Percentiles rank a stretch among this genome's conserved stretches.
These are phyloP conservation scores for Coemansia sp. DNA, from an alignment of 192 early-diverging fungal species.

Conservation along the genomic window DNA sequence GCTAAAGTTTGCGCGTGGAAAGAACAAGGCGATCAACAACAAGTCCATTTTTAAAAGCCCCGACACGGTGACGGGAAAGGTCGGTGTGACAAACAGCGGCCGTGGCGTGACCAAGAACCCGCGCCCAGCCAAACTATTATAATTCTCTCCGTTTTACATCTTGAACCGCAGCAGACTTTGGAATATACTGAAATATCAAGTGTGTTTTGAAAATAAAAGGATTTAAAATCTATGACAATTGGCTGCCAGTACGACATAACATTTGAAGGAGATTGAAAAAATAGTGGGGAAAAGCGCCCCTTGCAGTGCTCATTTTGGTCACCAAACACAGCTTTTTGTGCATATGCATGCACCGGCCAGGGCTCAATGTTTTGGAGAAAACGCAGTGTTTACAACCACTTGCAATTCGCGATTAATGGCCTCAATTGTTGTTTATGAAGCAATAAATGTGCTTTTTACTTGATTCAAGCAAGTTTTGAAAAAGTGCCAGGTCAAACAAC, in stretches of 20 bases:
- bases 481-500: too few relatives aligned
- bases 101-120: slow-evolving; percentile 45
- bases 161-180: too few relatives aligned
- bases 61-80: slow-evolving; percentile 35
- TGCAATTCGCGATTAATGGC: not conserved
- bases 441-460: not conserved
- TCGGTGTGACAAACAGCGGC: slow-evolving; percentile 48
- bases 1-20: slow-evolving; percentile 49
- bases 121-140: not conserved
- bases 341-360: not conserved
- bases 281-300: not conserved
- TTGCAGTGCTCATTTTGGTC: too few relatives aligned
- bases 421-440: not conserved
- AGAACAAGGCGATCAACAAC: slow-evolving; percentile 51
- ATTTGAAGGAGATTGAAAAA: not conserved
- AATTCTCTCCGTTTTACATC: not conserved
- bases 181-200: too few relatives aligned
- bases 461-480: not conserved
- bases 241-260: not conserved
- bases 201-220: too few relatives aligned
- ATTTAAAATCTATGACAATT: not conserved
- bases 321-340: not conserved
- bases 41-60: slow-evolving; percentile 54
- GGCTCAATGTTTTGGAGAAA: not conserved
- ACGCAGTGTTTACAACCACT: not conserved